Percentiles rank a stretch among this genome's conserved stretches.
Conservation (phyloP, 2,329 filamentous ascomycete genomes). For the Decorospora gaudefroyi region DNA sequence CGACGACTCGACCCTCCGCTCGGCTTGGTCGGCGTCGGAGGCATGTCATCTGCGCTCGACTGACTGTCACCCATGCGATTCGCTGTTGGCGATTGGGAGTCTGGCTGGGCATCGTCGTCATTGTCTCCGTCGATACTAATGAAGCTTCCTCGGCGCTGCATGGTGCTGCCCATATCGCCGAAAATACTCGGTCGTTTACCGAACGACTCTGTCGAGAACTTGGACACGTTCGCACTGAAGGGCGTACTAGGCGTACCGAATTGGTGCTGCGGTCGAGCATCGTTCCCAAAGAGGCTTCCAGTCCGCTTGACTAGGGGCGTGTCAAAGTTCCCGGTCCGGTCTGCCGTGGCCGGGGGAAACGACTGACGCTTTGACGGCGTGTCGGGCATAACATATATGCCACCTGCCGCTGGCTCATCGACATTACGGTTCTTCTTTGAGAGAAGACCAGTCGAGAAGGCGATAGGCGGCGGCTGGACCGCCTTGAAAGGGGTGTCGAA, state of each 20-base stretch:
- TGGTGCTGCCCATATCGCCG: constrained; percentile 58
- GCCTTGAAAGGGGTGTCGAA: constrained; percentile 81
- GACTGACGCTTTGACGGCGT: constrained; percentile 92
- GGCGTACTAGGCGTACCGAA: constrained; percentile 83
- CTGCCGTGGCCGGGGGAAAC: constrained; percentile 65
- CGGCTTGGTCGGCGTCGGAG: constrained; percentile 92
- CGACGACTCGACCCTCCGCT: constrained; percentile 51
- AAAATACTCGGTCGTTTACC: constrained; percentile 66
- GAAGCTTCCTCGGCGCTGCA: constrained; percentile 69
- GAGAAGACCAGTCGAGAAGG: constrained; percentile 83
- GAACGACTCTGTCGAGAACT: constrained; percentile 70
- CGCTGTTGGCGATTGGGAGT: constrained; percentile 61
- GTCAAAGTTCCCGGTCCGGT: constrained; percentile 40
- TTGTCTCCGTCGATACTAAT: constrained; percentile 82
- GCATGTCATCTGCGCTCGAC: constrained; percentile 70
- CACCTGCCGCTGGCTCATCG: constrained; percentile 62
- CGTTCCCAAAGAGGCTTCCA: constrained; percentile 63
- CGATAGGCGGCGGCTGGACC: constrained; percentile 72
- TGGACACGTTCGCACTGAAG: constrained; percentile 67
- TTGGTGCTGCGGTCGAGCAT: constrained; percentile 68
- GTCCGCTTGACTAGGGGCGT: constrained; percentile 49
- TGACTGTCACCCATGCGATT: constrained; percentile 60
- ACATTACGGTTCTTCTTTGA: constrained; percentile 86
- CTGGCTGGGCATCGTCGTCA: constrained; percentile 61
- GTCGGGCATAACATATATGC: constrained; percentile 77